These are phyloP conservation scores for Cladosporium colombiae DNA, from an alignment of 2,329 filamentous ascomycete species.

Conservation along the genomic window DNA sequence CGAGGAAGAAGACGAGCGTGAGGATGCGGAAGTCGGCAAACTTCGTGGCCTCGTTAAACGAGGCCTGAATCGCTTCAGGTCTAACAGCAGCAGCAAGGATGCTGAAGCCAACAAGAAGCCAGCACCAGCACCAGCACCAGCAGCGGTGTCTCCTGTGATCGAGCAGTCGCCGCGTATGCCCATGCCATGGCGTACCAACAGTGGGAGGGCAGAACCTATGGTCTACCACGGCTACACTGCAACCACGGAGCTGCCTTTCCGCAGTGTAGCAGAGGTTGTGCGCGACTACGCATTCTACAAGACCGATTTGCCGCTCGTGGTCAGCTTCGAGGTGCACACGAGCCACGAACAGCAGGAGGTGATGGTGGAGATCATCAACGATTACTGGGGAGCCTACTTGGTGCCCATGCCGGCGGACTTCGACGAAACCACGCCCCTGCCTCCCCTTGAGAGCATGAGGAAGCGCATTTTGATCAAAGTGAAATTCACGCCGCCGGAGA, in stretches of 20 bases:
- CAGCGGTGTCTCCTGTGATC: slow-evolving; percentile 8
- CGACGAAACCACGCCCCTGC: slow-evolving; percentile 63
- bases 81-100: slow-evolving; percentile 22
- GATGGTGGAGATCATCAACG: slow-evolving; percentile 92
- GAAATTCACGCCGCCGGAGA: slow-evolving; percentile 47
- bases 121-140: background rate
- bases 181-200: slow-evolving; percentile 32
- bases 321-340: slow-evolving; percentile 90
- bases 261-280: slow-evolving; percentile 81
- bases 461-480: slow-evolving; percentile 70
- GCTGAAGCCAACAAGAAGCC: slow-evolving; percentile 17
- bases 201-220: slow-evolving; percentile 32
- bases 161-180: slow-evolving; percentile 26
- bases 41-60: slow-evolving; percentile 34
- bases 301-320: slow-evolving; percentile 76
- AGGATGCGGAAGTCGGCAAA: slow-evolving; percentile 38
- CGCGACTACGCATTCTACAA: slow-evolving; percentile 74
- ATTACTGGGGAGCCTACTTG: slow-evolving; percentile 77
- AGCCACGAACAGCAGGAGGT: slow-evolving; percentile 78
- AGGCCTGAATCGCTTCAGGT: slow-evolving; percentile 31
- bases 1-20: slow-evolving; percentile 33
- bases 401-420: slow-evolving; percentile 57
- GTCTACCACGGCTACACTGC: slow-evolving; percentile 64
- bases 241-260: slow-evolving; percentile 82
- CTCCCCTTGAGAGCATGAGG: slow-evolving; percentile 64